A percentile compares a stretch with the other conserved stretches of the same genome.
Evolutionary conservation across 768 basidiomycete species (phyloP).

Genomic region (Trametes sanguinea): DNA sequence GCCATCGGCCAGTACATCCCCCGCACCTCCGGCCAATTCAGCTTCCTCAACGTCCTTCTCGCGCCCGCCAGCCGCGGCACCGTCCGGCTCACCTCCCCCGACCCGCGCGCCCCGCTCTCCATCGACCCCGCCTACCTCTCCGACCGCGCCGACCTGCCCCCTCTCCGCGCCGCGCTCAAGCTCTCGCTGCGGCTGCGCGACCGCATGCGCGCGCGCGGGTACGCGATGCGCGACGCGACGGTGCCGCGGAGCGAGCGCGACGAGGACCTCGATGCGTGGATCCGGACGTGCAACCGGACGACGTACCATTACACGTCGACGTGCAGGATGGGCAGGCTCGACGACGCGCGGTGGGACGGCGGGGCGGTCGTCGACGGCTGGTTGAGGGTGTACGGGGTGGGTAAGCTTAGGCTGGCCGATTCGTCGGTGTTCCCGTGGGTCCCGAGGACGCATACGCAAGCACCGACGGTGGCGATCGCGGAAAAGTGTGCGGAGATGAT

Average conservation of each 20-base stretch:
- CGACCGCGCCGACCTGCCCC: conserved; percentile 28
- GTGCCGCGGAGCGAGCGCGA: conserved; percentile 34
- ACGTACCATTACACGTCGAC: conserved; percentile 41
- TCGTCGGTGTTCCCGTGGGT: conserved; percentile 33
- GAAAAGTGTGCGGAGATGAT: conserved; percentile 44
- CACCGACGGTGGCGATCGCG: conserved; percentile 38
- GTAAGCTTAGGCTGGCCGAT: conserved; percentile 40
- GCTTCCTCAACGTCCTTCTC: conserved; percentile 29
- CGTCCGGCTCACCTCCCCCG: conserved; percentile 32
- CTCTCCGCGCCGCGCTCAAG: conserved; percentile 28
- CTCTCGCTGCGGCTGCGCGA: conserved; percentile 28
- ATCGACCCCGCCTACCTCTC: conserved; percentile 36
- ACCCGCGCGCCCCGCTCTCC: conserved; percentile 33
- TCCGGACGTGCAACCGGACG: conserved; percentile 27
- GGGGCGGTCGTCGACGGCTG: conserved; percentile 44
- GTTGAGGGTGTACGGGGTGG: conserved; percentile 45
- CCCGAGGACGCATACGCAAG: conserved; percentile 37
- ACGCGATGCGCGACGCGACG: conserved; percentile 23
- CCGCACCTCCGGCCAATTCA: conserved; percentile 17
- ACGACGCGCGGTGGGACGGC: conserved; percentile 10
- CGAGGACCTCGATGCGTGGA: conserved; percentile 36
- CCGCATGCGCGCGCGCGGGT: conserved; percentile 21
- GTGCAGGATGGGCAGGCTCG: conserved; percentile 37
- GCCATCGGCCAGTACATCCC: conserved; percentile 1
- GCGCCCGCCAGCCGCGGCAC: conserved; percentile 29